Percentiles rank a stretch among this genome's conserved stretches.
Evolutionary conservation across 345 rosid genomes (phyloP).

Genomic region (Brassica cretica): DNA sequence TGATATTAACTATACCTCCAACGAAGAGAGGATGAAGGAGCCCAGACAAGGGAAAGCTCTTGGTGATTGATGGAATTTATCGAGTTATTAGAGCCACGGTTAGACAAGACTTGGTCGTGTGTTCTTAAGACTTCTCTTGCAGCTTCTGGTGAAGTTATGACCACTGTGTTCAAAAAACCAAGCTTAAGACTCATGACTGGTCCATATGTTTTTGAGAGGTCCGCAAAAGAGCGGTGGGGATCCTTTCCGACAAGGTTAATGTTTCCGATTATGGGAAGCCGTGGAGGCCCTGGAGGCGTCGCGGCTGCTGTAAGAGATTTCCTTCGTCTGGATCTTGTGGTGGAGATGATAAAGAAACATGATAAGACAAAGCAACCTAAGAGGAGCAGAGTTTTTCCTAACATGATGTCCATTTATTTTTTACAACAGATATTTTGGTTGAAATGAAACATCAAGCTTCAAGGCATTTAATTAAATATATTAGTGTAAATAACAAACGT

Average conservation of each 20-base stretch:
- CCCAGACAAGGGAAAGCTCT: conserved; percentile 33
- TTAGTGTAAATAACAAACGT: background rate
- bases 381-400: conserved; percentile 11
- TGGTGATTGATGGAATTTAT: conserved; percentile 27
- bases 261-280: conserved; percentile 47
- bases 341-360: conserved; percentile 15
- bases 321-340: conserved; percentile 3
- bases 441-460: background rate
- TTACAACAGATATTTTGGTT: background rate
- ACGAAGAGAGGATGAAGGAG: conserved; percentile 27
- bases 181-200: conserved; percentile 47
- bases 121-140: conserved; percentile 35
- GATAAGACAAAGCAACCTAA: conserved; percentile 18
- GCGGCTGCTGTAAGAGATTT: background rate
- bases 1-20: conserved; percentile 39
- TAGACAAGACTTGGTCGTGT: conserved; percentile 38
- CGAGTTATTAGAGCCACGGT: conserved; percentile 26
- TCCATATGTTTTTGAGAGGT: conserved; percentile 46
- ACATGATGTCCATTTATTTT: conserved; percentile 4
- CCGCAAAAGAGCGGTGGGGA: conserved; percentile 40
- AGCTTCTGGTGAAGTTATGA: conserved; percentile 35
- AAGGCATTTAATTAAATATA: background rate
- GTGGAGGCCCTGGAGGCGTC: conserved; percentile 37
- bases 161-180: conserved; percentile 25
- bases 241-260: conserved; percentile 43